A percentile compares a stretch with the other conserved stretches of the same genome.
Evolutionary conservation across 495 filamentous ascomycete species (phyloP).

Genomic region (Thermothielavioides terrestris): DNA sequence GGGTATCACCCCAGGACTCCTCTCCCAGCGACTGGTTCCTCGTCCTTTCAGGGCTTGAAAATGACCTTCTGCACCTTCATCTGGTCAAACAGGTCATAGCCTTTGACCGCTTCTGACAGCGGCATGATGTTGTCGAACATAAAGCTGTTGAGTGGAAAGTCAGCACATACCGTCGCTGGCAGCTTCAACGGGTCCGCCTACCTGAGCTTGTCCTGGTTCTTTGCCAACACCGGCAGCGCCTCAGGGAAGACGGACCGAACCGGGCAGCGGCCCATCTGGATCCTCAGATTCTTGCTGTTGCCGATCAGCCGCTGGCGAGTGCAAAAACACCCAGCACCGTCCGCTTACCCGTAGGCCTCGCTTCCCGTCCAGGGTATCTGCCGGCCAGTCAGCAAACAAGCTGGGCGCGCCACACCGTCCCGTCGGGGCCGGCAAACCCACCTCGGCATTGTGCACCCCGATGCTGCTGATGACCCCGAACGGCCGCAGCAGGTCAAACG

Average conservation of each 20-base stretch:
- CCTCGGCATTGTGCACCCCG: constrained; percentile 87
- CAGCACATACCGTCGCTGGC: neutral
- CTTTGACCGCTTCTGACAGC: constrained; percentile 71
- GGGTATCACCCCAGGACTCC: no score
- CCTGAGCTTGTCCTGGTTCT: constrained; percentile 75
- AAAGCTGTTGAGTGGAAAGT: constrained; percentile 57
- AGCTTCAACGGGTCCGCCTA: constrained; percentile 34
- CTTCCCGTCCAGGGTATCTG: constrained; percentile 78
- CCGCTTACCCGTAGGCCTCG: constrained; percentile 61
- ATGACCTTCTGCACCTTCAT: constrained; percentile 90
- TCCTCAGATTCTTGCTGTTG: constrained; percentile 64
- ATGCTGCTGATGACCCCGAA: constrained; percentile 84
- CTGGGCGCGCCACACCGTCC: no score
- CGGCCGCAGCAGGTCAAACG: constrained; percentile 77
- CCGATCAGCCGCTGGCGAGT: no score
- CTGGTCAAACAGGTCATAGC: constrained; percentile 84
- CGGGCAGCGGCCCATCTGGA: constrained; percentile 94
- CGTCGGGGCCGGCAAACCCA: constrained; percentile 21
- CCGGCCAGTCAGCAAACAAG: constrained; percentile 15
- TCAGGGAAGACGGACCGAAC: constrained; percentile 75
- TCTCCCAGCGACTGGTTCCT: neutral
- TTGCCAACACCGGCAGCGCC: constrained; percentile 67
- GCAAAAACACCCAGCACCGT: neutral
- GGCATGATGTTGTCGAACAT: constrained; percentile 95
- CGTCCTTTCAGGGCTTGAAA: constrained; percentile 34